These are phyloP conservation scores for Themeda triandra DNA, from an alignment of 176 grass and related monocot species.

Conservation along the genomic window DNA sequence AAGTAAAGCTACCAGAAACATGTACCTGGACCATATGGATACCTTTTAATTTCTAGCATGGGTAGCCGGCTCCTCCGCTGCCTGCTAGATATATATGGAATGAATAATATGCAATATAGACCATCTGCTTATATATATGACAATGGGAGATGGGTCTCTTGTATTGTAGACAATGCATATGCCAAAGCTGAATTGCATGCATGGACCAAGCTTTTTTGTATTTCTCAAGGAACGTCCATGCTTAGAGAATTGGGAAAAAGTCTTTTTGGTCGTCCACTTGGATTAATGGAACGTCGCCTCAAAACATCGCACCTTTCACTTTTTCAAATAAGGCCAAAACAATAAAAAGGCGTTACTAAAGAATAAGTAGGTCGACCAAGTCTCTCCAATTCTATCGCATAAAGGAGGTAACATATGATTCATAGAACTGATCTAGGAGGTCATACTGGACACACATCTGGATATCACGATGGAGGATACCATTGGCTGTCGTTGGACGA, in stretches of 20 bases:
- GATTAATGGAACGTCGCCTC: background rate
- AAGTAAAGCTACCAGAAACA: conserved; percentile 35
- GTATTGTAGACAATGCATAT: background rate
- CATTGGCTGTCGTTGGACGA: background rate
- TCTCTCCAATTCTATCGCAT: background rate
- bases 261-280: background rate
- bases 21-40: conserved; percentile 38
- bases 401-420: background rate
- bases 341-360: background rate
- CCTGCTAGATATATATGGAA: too few relatives aligned
- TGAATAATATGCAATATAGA: background rate
- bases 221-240: background rate
- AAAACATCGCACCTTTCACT: background rate
- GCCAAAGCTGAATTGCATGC: background rate
- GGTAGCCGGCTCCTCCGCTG: too few relatives aligned
- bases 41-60: too few relatives aligned
- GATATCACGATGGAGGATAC: background rate
- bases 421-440: background rate
- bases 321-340: background rate
- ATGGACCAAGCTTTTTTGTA: background rate
- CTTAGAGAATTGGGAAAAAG: background rate
- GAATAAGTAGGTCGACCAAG: too few relatives aligned
- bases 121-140: background rate
- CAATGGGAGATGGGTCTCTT: background rate
- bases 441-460: too few relatives aligned